Conservation (phyloP, 176 grass and related monocot species). For the Chloris gayana region DNA sequence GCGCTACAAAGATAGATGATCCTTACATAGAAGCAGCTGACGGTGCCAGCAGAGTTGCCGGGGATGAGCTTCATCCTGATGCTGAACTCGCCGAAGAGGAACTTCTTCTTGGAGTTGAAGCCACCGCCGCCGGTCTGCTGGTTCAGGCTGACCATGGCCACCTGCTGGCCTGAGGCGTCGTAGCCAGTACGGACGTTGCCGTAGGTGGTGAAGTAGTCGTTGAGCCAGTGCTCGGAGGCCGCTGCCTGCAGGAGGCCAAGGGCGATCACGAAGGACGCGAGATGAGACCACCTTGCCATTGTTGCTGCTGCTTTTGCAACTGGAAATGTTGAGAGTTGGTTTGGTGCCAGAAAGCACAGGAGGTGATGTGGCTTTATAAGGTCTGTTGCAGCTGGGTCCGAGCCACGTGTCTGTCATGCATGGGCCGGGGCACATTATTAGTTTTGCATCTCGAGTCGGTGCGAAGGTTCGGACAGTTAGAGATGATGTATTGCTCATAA, state of each 20-base stretch:
- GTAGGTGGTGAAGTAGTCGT: too few species aligned
- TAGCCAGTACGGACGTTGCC: too few species aligned
- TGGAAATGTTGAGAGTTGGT: not conserved
- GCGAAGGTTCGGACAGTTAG: not conserved
- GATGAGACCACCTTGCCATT: slow-evolving; percentile 25
- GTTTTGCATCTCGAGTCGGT: not conserved
- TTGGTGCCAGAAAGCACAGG: not conserved
- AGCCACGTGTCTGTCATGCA: not conserved
- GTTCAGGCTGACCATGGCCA: too few species aligned
- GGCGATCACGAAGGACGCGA: not conserved
- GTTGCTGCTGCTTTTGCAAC: not conserved
- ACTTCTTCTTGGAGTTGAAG: too few species aligned
- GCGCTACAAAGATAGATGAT: not conserved
- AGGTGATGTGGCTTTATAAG: slow-evolving; percentile 25
- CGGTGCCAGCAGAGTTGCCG: too few species aligned
- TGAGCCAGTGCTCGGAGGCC: too few species aligned
- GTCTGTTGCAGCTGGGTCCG: not conserved
- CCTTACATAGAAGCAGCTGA: slow-evolving; percentile 40
- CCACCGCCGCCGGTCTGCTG: too few species aligned
- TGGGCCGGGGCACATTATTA: not conserved
- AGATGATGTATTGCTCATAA: not conserved
- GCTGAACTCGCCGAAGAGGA: too few species aligned
- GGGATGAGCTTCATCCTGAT: too few species aligned
- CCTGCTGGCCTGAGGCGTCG: too few species aligned
- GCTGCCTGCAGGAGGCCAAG: too few species aligned